Base-by-base conservation (phyloP, 2,329 filamentous ascomycete species). In the Penicillium sp. region DNA sequence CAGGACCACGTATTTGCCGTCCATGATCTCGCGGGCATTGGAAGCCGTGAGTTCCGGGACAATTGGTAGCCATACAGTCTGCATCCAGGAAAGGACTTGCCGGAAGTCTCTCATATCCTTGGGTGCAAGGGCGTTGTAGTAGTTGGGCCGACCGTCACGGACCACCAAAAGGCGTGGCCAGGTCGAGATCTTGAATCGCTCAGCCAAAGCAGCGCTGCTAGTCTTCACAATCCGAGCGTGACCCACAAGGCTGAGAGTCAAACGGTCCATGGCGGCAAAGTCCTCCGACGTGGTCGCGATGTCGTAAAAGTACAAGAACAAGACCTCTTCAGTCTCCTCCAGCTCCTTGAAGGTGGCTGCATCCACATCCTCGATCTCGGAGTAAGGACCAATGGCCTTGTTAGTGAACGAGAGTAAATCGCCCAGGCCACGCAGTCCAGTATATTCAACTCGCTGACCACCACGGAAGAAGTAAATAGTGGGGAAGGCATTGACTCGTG, bases 221-320 rank as follows among this genome's bases (percentile, higher is more conserved):
- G 93, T 96, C 81, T 96, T 97, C 67, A 98, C 93, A 52, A 99
- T 81, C 73, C 91, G 95, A 27, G 91, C 95, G 70, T 92, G 92
- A 31, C 93, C 95, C 58, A 99, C 92, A 56, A 99, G 83, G 73
- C 87, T 93, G 54, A 98, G 82, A 16, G 92, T 91, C 31, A 99
- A 79, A 39, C 92, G 87, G 62, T 98, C 92, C 44, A 99, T 80
- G 23, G 93, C 93, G 66, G 84, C 82, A 70, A 99, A 96, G 71
- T 99, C 95, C 76, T 99, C 95, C 44, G 83, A 88, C 0, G 92
- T 96, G 2, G 93, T 97, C 13, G 95, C 95, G 66, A 96, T 88
- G 72, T 99, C 95, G 76, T 97, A 99, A 76, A 98, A 96, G 79
- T 98, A 99, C 64, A 96, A 79, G 75, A 99, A 99, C 54, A 98